These are phyloP conservation scores for Primulina eburnea DNA, from an alignment of 257 asterid species.

Conservation along the genomic window DNA sequence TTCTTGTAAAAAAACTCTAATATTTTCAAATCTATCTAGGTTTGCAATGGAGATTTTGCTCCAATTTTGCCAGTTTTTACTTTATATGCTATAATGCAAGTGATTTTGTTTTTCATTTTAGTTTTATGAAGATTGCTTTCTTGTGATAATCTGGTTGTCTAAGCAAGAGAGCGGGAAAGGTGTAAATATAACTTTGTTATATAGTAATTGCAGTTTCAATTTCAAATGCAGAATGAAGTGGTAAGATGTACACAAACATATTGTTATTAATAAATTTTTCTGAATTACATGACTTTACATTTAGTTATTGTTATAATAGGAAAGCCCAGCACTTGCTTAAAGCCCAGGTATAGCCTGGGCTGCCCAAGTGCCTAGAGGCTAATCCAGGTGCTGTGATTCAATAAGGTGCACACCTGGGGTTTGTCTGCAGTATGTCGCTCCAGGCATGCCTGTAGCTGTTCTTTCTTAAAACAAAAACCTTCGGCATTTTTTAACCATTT, in stretches of 20 bases:
- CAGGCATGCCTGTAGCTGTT: too few relatives aligned
- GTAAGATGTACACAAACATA: not conserved
- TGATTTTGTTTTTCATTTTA: conserved; percentile 4
- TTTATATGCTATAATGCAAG: conserved; percentile 13
- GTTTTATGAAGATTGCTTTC: conserved; percentile 12
- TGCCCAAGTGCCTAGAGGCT: too few relatives aligned
- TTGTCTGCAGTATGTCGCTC: not conserved
- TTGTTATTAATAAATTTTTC: too few relatives aligned
- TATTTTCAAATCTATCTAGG: too few relatives aligned
- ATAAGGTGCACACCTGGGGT: not conserved
- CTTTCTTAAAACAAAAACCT: not conserved
- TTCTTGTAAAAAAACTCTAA: not conserved
- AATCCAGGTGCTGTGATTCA: too few relatives aligned
- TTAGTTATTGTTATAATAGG: too few relatives aligned
- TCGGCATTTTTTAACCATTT: too few relatives aligned
- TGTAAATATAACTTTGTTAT: not conserved
- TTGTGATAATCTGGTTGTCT: not conserved
- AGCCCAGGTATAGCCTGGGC: too few relatives aligned
- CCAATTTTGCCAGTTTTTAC: conserved; percentile 5
- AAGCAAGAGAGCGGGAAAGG: not conserved
- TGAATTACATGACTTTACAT: too few relatives aligned
- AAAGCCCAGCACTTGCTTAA: too few relatives aligned
- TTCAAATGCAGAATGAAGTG: conserved; percentile 6
- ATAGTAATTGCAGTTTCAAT: not conserved
- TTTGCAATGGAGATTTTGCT: too few relatives aligned